Conservation (phyloP, 2,329 filamentous ascomycete genomes). For the Hypoxylon sp. region DNA sequence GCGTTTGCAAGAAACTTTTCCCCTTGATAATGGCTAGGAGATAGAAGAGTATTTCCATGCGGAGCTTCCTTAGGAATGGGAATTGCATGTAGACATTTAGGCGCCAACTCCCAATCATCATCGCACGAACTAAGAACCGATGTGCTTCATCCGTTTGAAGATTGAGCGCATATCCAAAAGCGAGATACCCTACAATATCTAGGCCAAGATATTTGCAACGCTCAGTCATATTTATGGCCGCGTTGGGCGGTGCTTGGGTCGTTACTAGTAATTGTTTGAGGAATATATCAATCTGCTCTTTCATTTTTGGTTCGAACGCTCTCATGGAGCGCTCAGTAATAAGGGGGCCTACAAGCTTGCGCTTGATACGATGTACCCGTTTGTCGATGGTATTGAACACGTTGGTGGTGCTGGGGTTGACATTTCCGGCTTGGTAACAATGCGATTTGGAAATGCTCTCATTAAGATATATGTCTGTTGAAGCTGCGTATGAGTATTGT, state of each 20-base stretch:
- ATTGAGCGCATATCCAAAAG: neutral
- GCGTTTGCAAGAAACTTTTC: no score
- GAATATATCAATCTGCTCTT: slow-evolving; percentile 34
- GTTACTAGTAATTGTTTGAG: slow-evolving; percentile 5
- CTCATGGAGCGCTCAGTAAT: slow-evolving; percentile 34
- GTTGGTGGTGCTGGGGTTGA: neutral
- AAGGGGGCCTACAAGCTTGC: slow-evolving; percentile 27
- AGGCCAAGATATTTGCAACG: neutral
- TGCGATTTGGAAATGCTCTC: neutral
- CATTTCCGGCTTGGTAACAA: neutral
- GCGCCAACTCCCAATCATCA: neutral
- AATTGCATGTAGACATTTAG: neutral
- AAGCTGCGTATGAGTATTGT: neutral
- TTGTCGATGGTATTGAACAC: neutral
- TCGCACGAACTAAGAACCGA: neutral
- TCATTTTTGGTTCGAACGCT: slow-evolving; percentile 37
- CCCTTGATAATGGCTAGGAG: no score
- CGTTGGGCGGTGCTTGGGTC: neutral
- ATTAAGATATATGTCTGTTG: slow-evolving; percentile 5
- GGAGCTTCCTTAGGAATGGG: no score
- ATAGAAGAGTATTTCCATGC: no score
- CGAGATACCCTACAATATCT: neutral
- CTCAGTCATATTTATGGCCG: slow-evolving; percentile 34
- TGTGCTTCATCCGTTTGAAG: neutral
- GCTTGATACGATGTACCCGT: slow-evolving; percentile 23